Evolutionary conservation across 106 monocot genomes (phyloP).

Genomic region (Acorus gramineus): DNA sequence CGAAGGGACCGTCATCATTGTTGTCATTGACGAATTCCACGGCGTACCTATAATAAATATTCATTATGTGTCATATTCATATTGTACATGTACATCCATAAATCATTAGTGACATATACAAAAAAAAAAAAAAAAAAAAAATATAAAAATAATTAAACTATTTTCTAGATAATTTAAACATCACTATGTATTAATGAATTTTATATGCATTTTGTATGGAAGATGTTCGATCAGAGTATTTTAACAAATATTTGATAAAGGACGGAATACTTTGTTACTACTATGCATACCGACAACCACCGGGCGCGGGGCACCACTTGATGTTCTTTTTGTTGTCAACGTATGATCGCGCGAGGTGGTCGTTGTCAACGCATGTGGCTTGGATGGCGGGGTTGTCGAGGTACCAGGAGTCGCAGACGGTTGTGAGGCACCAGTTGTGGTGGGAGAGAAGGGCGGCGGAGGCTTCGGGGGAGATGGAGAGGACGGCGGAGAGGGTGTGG

Average conservation of each 20-base stretch:
- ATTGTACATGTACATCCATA: too few species aligned
- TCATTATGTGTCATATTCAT: too few species aligned
- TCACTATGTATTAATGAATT: too few species aligned
- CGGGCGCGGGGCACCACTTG: slow-evolving; percentile 5
- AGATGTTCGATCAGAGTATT: too few species aligned
- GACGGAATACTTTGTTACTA: too few species aligned
- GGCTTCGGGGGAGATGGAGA: not conserved
- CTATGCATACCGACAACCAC: not conserved
- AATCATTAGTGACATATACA: too few species aligned
- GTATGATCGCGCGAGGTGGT: not conserved
- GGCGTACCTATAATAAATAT: not conserved
- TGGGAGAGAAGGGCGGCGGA: not conserved
- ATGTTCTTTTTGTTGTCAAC: not conserved
- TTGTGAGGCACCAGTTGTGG: not conserved
- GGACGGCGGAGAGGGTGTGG: not conserved
- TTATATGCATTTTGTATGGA: too few species aligned
- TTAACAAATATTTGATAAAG: too few species aligned
- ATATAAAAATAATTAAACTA: too few species aligned
- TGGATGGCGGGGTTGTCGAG: not conserved
- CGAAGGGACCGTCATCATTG: not conserved
- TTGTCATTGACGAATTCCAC: not conserved
- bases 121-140: too few species aligned
- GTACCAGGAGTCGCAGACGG: not conserved
- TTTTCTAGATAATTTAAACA: too few species aligned
- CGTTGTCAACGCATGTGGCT: not conserved